Evolutionary conservation across 2,329 filamentous ascomycete genomes (phyloP), one percentile per base, ranked within the genome.

Genomic region (Setomelanomma holmii): DNA sequence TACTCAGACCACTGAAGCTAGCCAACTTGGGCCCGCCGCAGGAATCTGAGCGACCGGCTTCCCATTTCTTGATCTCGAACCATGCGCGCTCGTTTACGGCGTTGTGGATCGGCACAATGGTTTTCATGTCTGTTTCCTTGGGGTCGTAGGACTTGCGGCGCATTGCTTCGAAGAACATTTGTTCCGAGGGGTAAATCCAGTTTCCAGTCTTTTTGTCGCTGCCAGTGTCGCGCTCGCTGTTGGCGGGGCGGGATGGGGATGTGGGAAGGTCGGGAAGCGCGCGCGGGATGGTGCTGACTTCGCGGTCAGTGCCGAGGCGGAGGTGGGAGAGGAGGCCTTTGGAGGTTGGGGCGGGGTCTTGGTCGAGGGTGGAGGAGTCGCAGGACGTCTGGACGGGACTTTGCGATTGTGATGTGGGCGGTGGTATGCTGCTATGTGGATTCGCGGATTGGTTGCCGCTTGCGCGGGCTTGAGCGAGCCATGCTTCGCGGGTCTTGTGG

Each of bases 121-220:
- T 90, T 67, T 85, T 88, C 88, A 97, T 97, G 76, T 96, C 92
- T 5, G 82, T 79, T 0, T 84, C 85, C 12, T 82, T 79, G 23
- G 84, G 87, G 55, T 87, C 85, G 78, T 92, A 88, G 38, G 88
- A 89, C 76, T 99, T 99, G 71, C 93, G 88, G 80, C 89, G 86
- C 86, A 99, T 93, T 39, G 95, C 95, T 41, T 96, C 90, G 78
- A 98, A 98, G 81, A 99, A 99, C 87, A 97, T 96, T 70, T 90
- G 89, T 75, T 98, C 93, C 0, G 90, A 95, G 0, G 95, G 95
- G 76, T 99, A 99, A 55, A 99, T 88, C 95, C 95, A 99, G 74
- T 97, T 96, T 0, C 93, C 93, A 0, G 85, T 85, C 33, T 78
- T 72, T 44, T 82, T 79, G 66, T 91, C 87, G 19, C 86, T 82